phyloP scores from a whole-genome alignment of 768 basidiomycete genomes.

The Psilocybe tampanensis region DNA sequence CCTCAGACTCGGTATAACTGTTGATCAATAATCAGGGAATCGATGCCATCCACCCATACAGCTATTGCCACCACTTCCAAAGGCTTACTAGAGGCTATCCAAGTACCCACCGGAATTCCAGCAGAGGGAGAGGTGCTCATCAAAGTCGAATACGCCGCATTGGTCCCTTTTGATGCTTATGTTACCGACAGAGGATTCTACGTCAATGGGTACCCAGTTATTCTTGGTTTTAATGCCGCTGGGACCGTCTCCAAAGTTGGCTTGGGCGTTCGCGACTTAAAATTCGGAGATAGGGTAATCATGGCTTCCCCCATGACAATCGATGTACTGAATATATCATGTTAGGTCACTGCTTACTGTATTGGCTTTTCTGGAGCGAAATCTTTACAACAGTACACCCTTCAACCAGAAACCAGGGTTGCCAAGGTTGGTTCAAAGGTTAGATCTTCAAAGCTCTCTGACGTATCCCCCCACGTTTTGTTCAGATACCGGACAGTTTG shows the following conservation, averaged over 20 bases:
- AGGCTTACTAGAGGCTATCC: conserved; percentile 36
- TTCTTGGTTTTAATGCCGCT: conserved; percentile 39
- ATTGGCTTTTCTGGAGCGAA: conserved; percentile 26
- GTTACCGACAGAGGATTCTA: conserved; percentile 27
- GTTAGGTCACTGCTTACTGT: conserved; percentile 30
- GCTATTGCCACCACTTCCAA: too few relatives aligned
- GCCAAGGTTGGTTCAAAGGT: conserved; percentile 34
- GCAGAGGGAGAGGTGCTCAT: conserved; percentile 39
- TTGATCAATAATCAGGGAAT: too few relatives aligned
- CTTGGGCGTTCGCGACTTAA: conserved; percentile 30
- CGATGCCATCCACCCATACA: too few relatives aligned
- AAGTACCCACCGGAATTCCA: conserved; percentile 35
- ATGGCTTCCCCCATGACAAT: too few relatives aligned
- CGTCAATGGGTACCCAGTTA: not conserved
- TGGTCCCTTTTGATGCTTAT: conserved; percentile 44
- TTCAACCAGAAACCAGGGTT: conserved; percentile 30
- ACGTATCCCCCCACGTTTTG: not conserved
- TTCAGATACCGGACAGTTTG: conserved; percentile 43
- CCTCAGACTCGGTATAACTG: too few relatives aligned
- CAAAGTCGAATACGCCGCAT: conserved; percentile 40
- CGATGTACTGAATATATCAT: conserved; percentile 5
- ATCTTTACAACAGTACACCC: conserved; percentile 38
- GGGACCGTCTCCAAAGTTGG: conserved; percentile 42
- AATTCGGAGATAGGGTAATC: conserved; percentile 39
- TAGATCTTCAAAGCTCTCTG: not conserved